phyloP scores from a whole-genome alignment of 495 filamentous ascomycete species.

The Glonium stellatum region DNA sequence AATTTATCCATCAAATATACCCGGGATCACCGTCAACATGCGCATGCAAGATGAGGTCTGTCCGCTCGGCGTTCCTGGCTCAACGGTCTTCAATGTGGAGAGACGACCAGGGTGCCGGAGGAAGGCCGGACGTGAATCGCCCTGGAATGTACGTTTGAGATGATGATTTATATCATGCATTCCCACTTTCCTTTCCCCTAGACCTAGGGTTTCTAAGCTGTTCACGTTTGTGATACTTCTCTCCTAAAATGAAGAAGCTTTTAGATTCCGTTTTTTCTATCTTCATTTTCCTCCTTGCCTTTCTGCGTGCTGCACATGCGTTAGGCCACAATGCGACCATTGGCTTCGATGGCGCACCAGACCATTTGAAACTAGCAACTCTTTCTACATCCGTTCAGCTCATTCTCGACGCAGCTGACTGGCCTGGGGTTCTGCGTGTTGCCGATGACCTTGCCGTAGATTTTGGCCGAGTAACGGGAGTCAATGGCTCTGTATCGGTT shows the following conservation, averaged over 20 bases:
- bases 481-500: constrained; percentile 41
- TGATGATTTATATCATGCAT: not conserved
- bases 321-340: constrained; percentile 54
- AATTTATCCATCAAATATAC: constrained; percentile 25
- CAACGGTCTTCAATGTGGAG: not conserved
- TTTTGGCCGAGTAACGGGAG: constrained; percentile 62
- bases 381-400: constrained; percentile 40
- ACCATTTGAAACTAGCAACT: constrained; percentile 28
- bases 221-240: not conserved
- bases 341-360: constrained; percentile 38
- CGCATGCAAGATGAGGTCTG: constrained; percentile 1
- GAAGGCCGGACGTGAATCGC: not conserved
- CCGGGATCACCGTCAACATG: constrained; percentile 23
- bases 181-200: too few species aligned
- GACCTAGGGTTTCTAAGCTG: not conserved
- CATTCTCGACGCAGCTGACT: constrained; percentile 51
- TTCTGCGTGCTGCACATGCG: constrained; percentile 29
- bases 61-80: constrained; percentile 5
- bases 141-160: not conserved
- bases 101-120: not conserved
- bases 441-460: constrained; percentile 60
- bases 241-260: constrained; percentile 14
- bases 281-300: constrained; percentile 11
- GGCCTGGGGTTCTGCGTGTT: constrained; percentile 60
- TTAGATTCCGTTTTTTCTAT: constrained; percentile 2